phyloP scores from a whole-genome alignment of 345 rosid genomes.

The Hirschfeldia incana region DNA sequence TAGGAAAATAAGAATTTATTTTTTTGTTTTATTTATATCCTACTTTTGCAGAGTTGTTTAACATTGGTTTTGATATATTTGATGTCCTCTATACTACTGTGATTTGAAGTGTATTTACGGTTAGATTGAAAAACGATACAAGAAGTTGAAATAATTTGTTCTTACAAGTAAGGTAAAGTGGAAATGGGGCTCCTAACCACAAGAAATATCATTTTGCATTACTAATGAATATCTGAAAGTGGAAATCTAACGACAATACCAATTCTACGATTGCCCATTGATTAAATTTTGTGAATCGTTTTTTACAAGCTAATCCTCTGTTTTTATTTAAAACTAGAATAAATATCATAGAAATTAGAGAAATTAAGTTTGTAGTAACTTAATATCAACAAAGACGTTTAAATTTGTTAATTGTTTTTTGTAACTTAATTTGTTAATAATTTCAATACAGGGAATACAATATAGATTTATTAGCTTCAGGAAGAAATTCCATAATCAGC shows the following conservation, averaged over 20 bases:
- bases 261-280: neutral
- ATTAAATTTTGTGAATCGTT: neutral
- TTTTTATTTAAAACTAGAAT: too few species aligned
- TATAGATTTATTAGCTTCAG: neutral
- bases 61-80: too few species aligned
- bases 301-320: neutral
- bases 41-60: too few species aligned
- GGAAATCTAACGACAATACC: neutral
- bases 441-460: neutral
- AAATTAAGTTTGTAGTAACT: neutral
- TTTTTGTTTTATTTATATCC: too few species aligned
- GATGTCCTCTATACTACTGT: too few species aligned
- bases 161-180: neutral
- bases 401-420: too few species aligned
- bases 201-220: neutral
- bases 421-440: neutral
- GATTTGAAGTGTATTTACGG: too few species aligned
- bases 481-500: neutral
- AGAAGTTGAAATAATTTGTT: neutral
- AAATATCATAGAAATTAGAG: neutral
- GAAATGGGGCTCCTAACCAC: neutral
- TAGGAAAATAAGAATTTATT: too few species aligned
- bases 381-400: neutral
- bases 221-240: neutral
- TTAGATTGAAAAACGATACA: neutral